These are phyloP conservation scores for Logfia minima DNA, from an alignment of 129 eudicot species.

Conservation along the genomic window DNA sequence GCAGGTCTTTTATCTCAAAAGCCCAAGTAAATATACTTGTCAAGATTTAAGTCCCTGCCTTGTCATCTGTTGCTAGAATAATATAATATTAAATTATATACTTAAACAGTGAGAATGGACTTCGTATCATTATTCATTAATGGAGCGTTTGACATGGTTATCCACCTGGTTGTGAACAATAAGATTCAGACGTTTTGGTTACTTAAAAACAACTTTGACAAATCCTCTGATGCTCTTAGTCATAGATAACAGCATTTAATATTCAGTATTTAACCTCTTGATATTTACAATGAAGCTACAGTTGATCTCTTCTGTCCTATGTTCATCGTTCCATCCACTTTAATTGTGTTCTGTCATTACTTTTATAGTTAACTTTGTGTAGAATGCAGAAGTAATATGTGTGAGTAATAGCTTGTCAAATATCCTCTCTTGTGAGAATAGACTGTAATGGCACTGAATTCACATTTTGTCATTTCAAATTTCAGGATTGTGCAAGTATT, in stretches of 20 bases:
- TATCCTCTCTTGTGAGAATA: background rate
- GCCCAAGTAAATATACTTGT: too few relatives aligned
- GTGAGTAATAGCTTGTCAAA: background rate
- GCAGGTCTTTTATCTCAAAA: too few relatives aligned
- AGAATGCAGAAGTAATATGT: background rate
- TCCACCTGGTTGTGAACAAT: background rate
- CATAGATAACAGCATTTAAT: background rate
- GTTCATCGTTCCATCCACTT: background rate
- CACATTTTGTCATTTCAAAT: slow-evolving; percentile 15
- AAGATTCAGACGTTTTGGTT: background rate
- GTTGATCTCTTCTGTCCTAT: background rate
- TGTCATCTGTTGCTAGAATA: too few relatives aligned
- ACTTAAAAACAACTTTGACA: background rate
- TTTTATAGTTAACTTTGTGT: background rate
- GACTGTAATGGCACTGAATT: slow-evolving; percentile 14
- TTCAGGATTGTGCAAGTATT: slow-evolving; percentile 71
- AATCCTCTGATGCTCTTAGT: background rate
- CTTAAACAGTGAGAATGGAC: too few relatives aligned
- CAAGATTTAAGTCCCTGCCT: too few relatives aligned
- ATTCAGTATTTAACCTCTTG: background rate
- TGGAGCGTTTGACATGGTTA: background rate
- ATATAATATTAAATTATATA: too few relatives aligned
- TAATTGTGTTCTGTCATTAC: background rate
- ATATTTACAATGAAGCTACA: background rate
- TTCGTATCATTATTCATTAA: background rate